Conservation (phyloP, 176 grass and related monocot species). For the Triticum urartu region DNA sequence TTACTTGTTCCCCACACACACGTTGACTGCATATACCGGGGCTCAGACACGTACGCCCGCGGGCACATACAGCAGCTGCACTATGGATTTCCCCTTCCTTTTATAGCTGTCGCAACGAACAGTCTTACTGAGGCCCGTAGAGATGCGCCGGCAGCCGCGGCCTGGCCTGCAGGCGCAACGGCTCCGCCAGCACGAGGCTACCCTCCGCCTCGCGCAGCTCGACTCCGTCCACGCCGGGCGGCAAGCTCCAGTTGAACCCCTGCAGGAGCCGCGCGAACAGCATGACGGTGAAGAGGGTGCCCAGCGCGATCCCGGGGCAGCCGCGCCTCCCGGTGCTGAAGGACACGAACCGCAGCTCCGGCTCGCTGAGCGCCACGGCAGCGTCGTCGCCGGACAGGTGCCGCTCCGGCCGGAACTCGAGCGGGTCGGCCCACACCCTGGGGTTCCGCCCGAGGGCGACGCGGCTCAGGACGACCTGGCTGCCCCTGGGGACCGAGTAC, state of each 20-base stretch:
- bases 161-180: conserved; percentile 3
- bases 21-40: not conserved
- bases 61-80: not conserved
- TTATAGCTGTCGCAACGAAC: not conserved
- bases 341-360: conserved; percentile 12
- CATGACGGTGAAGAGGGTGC: not conserved
- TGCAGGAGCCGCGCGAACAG: conserved; percentile 17
- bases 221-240: not conserved
- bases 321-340: not conserved
- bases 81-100: not conserved
- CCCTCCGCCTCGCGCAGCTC: not conserved
- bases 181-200: conserved; percentile 4
- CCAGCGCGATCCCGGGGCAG: not conserved
- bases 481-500: conserved; percentile 5
- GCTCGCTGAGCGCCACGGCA: conserved; percentile 10
- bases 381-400: not conserved
- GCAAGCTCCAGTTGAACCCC: not conserved
- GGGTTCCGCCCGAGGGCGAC: not conserved
- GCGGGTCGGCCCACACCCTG: not conserved
- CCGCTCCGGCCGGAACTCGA: conserved; percentile 13
- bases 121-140: not conserved
- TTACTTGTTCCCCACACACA: not conserved
- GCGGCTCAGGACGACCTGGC: not conserved
- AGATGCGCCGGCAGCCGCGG: conserved; percentile 29
- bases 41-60: not conserved